Evolutionary conservation across 805 yeast species (phyloP).

Genomic region (Ogataea populi-albae): DNA sequence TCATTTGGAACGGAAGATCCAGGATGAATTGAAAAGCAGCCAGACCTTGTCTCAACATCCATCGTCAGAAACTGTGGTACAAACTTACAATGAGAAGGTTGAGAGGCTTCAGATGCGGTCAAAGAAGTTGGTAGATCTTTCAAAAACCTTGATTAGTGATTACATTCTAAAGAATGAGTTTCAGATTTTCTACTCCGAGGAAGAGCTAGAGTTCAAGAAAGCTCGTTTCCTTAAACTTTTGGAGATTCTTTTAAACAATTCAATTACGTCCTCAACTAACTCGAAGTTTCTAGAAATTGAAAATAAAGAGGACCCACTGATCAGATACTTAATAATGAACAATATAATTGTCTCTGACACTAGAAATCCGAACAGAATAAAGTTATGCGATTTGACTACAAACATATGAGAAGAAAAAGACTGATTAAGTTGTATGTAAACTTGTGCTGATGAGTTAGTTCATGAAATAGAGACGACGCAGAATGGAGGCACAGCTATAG

Average conservation of each 20-base stretch:
- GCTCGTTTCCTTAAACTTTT: slow-evolving; percentile 26
- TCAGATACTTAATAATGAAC: slow-evolving; percentile 31
- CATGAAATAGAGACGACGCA: slow-evolving; percentile 46
- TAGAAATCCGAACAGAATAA: slow-evolving; percentile 27
- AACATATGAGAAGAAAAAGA: slow-evolving; percentile 11
- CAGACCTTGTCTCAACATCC: slow-evolving; percentile 7
- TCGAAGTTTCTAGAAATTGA: slow-evolving; percentile 23
- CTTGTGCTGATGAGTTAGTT: too few species aligned
- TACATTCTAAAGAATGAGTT: slow-evolving; percentile 29
- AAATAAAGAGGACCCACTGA: slow-evolving; percentile 32
- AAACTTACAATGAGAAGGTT: slow-evolving; percentile 11
- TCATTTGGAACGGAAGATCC: slow-evolving; percentile 9
- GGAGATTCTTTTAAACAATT: slow-evolving; percentile 32
- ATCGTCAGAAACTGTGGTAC: slow-evolving; percentile 2
- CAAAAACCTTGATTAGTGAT: slow-evolving; percentile 27
- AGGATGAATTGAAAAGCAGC: slow-evolving; percentile 7
- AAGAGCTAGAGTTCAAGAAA: slow-evolving; percentile 20
- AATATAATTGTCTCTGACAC: slow-evolving; percentile 28
- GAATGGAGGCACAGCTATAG: slow-evolving; percentile 43
- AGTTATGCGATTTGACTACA: slow-evolving; percentile 23
- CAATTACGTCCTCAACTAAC: slow-evolving; percentile 17
- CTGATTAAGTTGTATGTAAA: too few species aligned
- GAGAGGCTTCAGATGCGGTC: slow-evolving; percentile 19
- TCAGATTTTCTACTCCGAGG: slow-evolving; percentile 19
- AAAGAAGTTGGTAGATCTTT: slow-evolving; percentile 21